These are phyloP conservation scores for Gilbertella persicaria DNA, from an alignment of 371 early-diverging fungal species.

Conservation along the genomic window DNA sequence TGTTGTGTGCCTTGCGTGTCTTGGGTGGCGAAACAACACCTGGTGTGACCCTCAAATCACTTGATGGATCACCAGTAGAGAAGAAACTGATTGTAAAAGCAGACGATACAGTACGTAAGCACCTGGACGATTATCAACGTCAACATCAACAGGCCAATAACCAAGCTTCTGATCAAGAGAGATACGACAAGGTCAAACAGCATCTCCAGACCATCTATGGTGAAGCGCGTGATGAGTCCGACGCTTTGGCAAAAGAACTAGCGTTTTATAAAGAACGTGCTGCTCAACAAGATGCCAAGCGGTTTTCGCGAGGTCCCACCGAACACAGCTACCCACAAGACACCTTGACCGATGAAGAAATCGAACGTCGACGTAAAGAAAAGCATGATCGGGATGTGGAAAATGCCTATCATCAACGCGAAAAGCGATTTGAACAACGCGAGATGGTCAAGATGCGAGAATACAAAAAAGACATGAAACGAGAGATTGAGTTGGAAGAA, in stretches of 20 bases:
- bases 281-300: slow-evolving; percentile 57
- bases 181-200: slow-evolving; percentile 5
- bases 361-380: slow-evolving; percentile 63
- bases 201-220: not conserved
- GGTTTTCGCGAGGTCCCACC: slow-evolving; percentile 22
- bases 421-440: slow-evolving; percentile 66
- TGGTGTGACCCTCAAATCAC: slow-evolving; percentile 53
- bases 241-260: slow-evolving; percentile 62
- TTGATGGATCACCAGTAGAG: slow-evolving; percentile 57
- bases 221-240: slow-evolving; percentile 40
- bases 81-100: slow-evolving; percentile 73
- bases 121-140: slow-evolving; percentile 61
- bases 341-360: slow-evolving; percentile 63
- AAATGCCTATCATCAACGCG: slow-evolving; percentile 67
- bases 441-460: slow-evolving; percentile 56
- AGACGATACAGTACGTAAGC: slow-evolving; percentile 70
- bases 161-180: slow-evolving; percentile 10
- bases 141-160: slow-evolving; percentile 38
- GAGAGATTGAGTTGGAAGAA: slow-evolving; percentile 54
- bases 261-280: slow-evolving; percentile 68
- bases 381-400: slow-evolving; percentile 68
- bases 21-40: slow-evolving; percentile 62
- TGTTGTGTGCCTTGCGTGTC: slow-evolving; percentile 69
- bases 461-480: slow-evolving; percentile 52
- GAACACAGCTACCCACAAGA: slow-evolving; percentile 18